Evolutionary conservation across 306 rosid genomes (phyloP), one percentile per base, ranked within the genome.

Genomic region (Clitoria ternatea): DNA sequence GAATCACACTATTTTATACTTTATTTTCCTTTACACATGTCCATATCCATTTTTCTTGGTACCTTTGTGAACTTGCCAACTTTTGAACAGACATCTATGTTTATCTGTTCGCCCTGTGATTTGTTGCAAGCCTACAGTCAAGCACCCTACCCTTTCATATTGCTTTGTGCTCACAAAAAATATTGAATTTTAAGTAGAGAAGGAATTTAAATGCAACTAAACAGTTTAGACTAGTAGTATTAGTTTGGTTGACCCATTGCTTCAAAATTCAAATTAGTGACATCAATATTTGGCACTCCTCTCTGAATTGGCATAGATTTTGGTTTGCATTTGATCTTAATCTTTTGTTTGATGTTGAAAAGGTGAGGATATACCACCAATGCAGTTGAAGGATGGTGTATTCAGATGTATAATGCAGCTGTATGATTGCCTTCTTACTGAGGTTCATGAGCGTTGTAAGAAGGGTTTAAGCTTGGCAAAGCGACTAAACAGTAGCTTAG

Each of bases 301-400:
- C 27, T 73, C 66, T 59, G 20, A 66, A 8, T 44, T 64, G 19
- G 52, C 52, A 44, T 66, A 20, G 29, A 27, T 33, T 76, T 36
- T 75, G 17, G 71, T 18, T 43, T 78, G 53, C 44, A 29, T 54
- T 71, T 49, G 35, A 49, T 60, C 53, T 54, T 49, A 49, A 20
- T 74, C 70, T 13, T 55, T 36, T 49, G 30, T 12, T 64, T 85
- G 67, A 23, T 70, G 60, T 45, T 78, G 29, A 30, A 63, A 80
- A 94, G 99, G 94, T 80, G 99, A 94, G 83, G 99, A 94, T 61
- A 87, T 94, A 74, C 99, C 99, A 0, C 99, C 99, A 26, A 94
- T 94, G 99, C 99, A 94, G 80, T 87, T 94, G 78, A 94, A 94
- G 83, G 99, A 94, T 78, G 95, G 92, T 70, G 96, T 94, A 43